These are phyloP conservation scores for Candida easanensis DNA, from an alignment of 805 yeast genomes.

Conservation along the genomic window DNA sequence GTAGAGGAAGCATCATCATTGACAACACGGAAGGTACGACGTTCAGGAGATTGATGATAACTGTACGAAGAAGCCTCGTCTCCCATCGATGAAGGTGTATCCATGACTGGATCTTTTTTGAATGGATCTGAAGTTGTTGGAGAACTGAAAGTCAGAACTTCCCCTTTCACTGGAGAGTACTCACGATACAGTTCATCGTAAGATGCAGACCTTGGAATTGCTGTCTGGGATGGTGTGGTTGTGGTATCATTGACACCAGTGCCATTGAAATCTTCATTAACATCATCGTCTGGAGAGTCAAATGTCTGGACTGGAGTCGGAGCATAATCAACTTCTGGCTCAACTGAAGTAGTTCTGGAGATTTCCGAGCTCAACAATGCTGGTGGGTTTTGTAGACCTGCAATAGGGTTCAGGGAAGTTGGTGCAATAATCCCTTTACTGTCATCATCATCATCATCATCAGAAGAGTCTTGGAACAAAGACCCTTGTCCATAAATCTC, in stretches of 20 bases:
- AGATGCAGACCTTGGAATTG: slow-evolving; percentile 5
- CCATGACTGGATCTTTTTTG: not conserved
- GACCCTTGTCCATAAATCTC: slow-evolving; percentile 10
- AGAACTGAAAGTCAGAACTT: not conserved
- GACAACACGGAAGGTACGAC: slow-evolving; percentile 11
- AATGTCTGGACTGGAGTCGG: slow-evolving; percentile 5
- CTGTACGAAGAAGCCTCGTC: slow-evolving; percentile 12
- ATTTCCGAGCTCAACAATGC: not conserved
- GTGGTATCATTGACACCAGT: not conserved
- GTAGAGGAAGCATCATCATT: slow-evolving; percentile 7
- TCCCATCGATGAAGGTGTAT: not conserved
- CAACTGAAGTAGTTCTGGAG: slow-evolving; percentile 6
- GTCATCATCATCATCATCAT: slow-evolving; percentile 17
- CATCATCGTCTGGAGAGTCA: not conserved
- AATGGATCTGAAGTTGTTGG: not conserved
- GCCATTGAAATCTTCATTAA: not conserved
- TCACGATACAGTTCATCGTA: slow-evolving; percentile 4
- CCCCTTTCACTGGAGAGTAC: not conserved
- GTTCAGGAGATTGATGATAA: slow-evolving; percentile 10
- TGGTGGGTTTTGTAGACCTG: not conserved
- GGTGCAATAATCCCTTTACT: not conserved
- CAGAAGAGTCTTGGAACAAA: slow-evolving; percentile 23
- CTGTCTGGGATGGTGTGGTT: not conserved
- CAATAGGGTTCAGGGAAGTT: not conserved
- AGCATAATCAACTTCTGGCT: slow-evolving; percentile 10